Evolutionary conservation across 2,329 filamentous ascomycete genomes (phyloP).

Genomic region (Arthrocladium fulminans): DNA sequence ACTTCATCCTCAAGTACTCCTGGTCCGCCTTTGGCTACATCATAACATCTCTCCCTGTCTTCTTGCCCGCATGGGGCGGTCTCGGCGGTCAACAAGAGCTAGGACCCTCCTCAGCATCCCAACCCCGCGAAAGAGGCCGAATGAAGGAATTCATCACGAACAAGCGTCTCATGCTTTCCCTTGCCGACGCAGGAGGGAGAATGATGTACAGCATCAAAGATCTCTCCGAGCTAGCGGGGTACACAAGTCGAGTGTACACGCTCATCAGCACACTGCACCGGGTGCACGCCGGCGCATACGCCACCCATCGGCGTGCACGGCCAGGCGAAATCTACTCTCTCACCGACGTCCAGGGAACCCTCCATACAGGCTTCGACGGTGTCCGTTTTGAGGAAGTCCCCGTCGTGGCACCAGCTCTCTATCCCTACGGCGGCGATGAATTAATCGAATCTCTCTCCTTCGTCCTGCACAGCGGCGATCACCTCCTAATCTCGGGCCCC

Average conservation of each 20-base stretch:
- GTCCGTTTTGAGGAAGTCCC: constrained; percentile 89
- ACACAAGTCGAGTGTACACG: constrained; percentile 92
- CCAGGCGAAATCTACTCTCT: constrained; percentile 77
- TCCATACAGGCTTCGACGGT: constrained; percentile 89
- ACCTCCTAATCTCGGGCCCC: constrained; percentile 85
- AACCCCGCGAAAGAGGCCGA: constrained; percentile 62
- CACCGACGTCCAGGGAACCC: constrained; percentile 85
- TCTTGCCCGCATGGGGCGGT: constrained; percentile 89
- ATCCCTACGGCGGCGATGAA: constrained; percentile 85
- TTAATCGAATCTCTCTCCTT: constrained; percentile 81
- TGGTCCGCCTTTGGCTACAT: constrained; percentile 98
- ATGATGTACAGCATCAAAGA: constrained; percentile 99
- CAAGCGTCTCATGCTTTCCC: constrained; percentile 92
- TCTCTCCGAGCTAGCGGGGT: constrained; percentile 85
- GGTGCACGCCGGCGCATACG: constrained; percentile 84
- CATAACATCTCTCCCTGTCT: constrained; percentile 83
- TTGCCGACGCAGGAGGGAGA: constrained; percentile 88
- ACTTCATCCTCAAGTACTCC: constrained; percentile 95
- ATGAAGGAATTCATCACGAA: constrained; percentile 99
- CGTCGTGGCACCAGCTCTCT: constrained; percentile 77
- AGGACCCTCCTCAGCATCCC: constrained; percentile 23
- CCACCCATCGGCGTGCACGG: constrained; percentile 34
- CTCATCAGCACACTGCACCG: constrained; percentile 90
- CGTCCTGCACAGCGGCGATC: constrained; percentile 81
- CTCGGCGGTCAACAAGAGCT: constrained; percentile 30